Evolutionary conservation across 2,329 filamentous ascomycete genomes (phyloP), one percentile per base, ranked within the genome.

Genomic region (Calonectria multiphialidica): DNA sequence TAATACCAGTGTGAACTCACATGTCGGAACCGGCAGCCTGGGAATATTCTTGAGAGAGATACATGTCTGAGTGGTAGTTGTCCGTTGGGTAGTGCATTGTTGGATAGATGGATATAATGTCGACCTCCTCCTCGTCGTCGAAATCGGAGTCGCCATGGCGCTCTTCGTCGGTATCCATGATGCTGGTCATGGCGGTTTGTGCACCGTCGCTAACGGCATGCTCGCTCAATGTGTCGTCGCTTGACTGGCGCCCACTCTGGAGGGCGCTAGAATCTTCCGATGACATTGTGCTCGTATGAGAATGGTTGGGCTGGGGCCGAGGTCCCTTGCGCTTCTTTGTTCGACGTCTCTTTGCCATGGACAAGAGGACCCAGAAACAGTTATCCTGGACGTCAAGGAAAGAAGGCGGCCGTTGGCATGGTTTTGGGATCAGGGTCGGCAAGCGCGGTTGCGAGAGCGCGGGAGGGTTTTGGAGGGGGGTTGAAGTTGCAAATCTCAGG

Each of bases 91-190:
- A 86, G 55, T 83, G 82, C 68, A 83, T 85, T 40, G 81, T 78
- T 10, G 87, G 81, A 70, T 87, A 88, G 16, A 86, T 75, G 7
- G 87, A 87, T n/a, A 80, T 79, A 44, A 86, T 84, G 57, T 88
- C 87, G 49, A 79, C 75, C 21, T 77, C 83, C 63, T 83, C 79
- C n/a, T 79, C 77, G 25, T 77, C 77, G 49, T 78, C 77, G 47
- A 75, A 70, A 18, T 75, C 75, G 23, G 73, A 78, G 55, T 73
- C 77, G 12, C 33, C 75, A 53, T 80, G 73, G 35, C 74, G 74
- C 23, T 81, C 81, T 64, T 84, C 81, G 63, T 83, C 81, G n/a
- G 78, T 80, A 61, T 79, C 78, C 74, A 79, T 76, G 69, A 85
- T 74, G 70, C 82, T 85, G 55, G 84, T 84, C 83, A 84, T 84